These are phyloP conservation scores for Epichloe gansuensis DNA, from an alignment of 2,329 filamentous ascomycete species.

Conservation along the genomic window DNA sequence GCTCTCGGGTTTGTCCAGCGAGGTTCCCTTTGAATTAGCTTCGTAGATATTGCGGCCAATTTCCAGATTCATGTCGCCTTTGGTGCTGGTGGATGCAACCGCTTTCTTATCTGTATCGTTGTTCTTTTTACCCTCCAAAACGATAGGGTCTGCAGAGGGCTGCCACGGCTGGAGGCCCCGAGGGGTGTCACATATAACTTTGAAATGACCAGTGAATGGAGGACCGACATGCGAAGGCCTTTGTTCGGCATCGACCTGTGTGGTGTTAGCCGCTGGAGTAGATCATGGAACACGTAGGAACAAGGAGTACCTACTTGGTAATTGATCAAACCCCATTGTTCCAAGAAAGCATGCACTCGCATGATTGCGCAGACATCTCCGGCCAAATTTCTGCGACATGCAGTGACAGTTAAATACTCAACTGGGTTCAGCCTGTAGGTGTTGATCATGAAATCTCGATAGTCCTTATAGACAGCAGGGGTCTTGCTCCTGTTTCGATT, in stretches of 20 bases:
- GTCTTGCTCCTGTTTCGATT: conserved; percentile 97
- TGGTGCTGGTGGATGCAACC: conserved; percentile 49
- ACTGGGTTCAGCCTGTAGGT: conserved; percentile 92
- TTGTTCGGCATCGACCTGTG: conserved; percentile 86
- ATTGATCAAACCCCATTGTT: conserved; percentile 98
- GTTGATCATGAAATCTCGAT: conserved; percentile 99
- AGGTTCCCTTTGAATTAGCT: conserved; percentile 62
- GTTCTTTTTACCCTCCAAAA: conserved; percentile 47
- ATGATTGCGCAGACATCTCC: conserved; percentile 98
- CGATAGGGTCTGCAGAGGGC: conserved; percentile 63
- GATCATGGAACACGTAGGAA: neutral
- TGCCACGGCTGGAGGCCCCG: conserved; percentile 92
- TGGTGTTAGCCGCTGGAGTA: conserved; percentile 3
- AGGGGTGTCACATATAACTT: conserved; percentile 88
- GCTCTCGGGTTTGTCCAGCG: conserved; percentile 56
- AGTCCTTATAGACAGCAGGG: conserved; percentile 93
- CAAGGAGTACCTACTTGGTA: conserved; percentile 60
- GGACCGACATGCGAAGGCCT: conserved; percentile 90
- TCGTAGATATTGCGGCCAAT: conserved; percentile 94
- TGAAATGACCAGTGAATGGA: conserved; percentile 95
- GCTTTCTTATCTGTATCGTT: conserved; percentile 63
- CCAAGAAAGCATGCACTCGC: conserved; percentile 93
- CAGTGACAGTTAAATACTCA: conserved; percentile 94
- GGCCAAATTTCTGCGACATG: conserved; percentile 85
- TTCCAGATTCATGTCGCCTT: conserved; percentile 80